These are phyloP conservation scores for Talaromyces pinophilus DNA, from an alignment of 2,329 filamentous ascomycete species.

Conservation along the genomic window DNA sequence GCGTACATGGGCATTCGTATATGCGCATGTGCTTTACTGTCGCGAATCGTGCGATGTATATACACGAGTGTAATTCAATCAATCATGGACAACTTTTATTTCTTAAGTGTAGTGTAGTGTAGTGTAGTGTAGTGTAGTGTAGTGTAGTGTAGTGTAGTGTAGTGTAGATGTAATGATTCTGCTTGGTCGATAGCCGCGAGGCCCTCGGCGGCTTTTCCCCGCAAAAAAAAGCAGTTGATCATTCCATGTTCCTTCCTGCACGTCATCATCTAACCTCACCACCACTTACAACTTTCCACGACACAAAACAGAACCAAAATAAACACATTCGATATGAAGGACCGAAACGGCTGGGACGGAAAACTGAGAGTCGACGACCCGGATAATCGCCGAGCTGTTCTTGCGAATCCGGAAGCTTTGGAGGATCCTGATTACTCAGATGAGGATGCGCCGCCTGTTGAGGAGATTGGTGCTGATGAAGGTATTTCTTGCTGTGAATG, in stretches of 20 bases:
- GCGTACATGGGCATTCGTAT: neutral
- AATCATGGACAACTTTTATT: neutral
- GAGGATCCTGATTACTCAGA: conserved; percentile 86
- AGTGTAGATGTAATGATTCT: neutral
- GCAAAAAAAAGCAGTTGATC: conserved; percentile 6
- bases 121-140: too few species aligned
- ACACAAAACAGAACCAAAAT: neutral
- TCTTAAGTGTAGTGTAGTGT: neutral
- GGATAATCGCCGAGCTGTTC: conserved; percentile 57
- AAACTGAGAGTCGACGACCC: conserved; percentile 50
- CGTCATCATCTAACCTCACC: conserved; percentile 2
- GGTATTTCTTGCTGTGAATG: conserved; percentile 48
- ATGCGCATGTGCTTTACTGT: conserved; percentile 18
- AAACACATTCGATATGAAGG: conserved; percentile 32
- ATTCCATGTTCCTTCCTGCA: neutral
- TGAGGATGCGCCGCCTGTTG: conserved; percentile 64
- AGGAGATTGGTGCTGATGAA: conserved; percentile 79
- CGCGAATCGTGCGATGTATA: conserved; percentile 22
- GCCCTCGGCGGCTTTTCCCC: conserved; percentile 7
- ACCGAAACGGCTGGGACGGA: conserved; percentile 50
- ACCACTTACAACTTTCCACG: neutral
- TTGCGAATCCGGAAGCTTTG: conserved; percentile 78
- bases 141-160: too few species aligned
- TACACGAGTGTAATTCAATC: conserved; percentile 21
- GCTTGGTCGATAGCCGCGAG: neutral